These are phyloP conservation scores for Eragrostis nindensis DNA, from an alignment of 176 grass and related monocot species.

Conservation along the genomic window DNA sequence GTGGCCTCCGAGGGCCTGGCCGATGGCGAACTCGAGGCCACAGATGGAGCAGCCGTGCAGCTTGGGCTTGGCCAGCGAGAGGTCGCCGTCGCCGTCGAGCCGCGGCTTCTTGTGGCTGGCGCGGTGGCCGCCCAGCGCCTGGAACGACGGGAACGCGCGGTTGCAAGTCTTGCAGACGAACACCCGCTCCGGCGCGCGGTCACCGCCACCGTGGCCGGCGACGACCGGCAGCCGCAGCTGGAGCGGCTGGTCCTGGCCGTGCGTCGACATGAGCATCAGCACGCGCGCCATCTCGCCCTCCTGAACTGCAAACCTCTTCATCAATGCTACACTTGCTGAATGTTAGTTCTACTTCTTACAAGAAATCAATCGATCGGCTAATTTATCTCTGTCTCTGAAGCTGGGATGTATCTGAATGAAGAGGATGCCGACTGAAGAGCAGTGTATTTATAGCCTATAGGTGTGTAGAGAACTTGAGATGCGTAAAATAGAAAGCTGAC, in stretches of 20 bases:
- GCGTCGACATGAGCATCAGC: conserved; percentile 68
- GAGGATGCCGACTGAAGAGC: neutral
- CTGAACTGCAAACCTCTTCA: conserved; percentile 40
- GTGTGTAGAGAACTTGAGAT: too few species aligned
- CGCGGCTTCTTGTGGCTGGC: conserved; percentile 95
- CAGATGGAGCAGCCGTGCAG: conserved; percentile 68
- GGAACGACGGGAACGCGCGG: conserved; percentile 85
- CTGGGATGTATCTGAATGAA: conserved; percentile 31
- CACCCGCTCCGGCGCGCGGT: conserved; percentile 25
- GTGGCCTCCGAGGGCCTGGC: conserved; percentile 74
- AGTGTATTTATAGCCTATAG: conserved; percentile 63
- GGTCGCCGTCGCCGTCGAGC: conserved; percentile 43
- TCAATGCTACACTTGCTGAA: neutral
- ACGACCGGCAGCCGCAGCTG: neutral
- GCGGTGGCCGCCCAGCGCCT: conserved; percentile 90
- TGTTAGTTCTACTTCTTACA: neutral
- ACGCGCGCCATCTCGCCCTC: conserved; percentile 60
- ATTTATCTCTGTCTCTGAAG: conserved; percentile 8
- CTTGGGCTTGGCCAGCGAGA: conserved; percentile 47
- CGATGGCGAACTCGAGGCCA: conserved; percentile 71
- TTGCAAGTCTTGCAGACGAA: conserved; percentile 98
- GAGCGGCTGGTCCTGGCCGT: conserved; percentile 11
- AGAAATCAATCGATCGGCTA: neutral
- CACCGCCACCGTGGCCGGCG: neutral
- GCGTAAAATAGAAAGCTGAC: conserved; percentile 26